Evolutionary conservation across 331 rosid genomes (phyloP), one percentile per base, ranked within the genome.

Genomic region (Saraca asoca): DNA sequence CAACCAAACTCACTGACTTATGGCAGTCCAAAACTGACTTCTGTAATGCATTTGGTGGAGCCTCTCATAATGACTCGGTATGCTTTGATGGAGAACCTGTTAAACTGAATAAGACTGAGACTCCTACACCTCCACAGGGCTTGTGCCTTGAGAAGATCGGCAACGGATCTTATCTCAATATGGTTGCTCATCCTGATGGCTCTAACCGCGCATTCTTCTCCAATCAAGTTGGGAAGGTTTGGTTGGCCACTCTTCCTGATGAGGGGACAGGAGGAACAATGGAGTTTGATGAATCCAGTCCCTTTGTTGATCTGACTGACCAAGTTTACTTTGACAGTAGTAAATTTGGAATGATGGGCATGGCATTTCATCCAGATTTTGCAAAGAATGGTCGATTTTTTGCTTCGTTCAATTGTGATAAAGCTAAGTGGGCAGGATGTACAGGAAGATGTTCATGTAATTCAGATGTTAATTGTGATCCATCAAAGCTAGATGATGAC

Each of bases 101-200:
- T 57, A 58, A 45, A 8, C 75, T 93, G 38, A 87, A 85, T 35
- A 80, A 75, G 5, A 70, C 79, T 0, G 57, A 45, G 48, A 67
- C 73, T 65, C 80, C 84, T 44, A 70, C 10, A 49, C 83, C 88
- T 48, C 90, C 96, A 33, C 68, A 69, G 71, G 98, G 96, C 42
- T 64, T 93, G 73, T 93, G 96, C 79, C 83, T 93, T 7, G 98
- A 93, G 83, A 93, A 89, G 80, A 82, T 92, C 18, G 96, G 90
- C 2, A 93, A 82, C 80, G 96, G 88, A 60, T 75, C 96, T 62
- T 93, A 82, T 82, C 85, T 93, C 64, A 80, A 78, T 19, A 93
- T 93, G 96, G 91, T 82, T 70, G 85, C 94, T 50, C 98, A 93
- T 71, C 95, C 96, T 9, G 96, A 93, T 80, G 91, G 95, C 24